A percentile compares a stretch with the other conserved stretches of the same genome.
phyloP scores from a whole-genome alignment of 768 basidiomycete species.

The Pisolithus sp. region DNA sequence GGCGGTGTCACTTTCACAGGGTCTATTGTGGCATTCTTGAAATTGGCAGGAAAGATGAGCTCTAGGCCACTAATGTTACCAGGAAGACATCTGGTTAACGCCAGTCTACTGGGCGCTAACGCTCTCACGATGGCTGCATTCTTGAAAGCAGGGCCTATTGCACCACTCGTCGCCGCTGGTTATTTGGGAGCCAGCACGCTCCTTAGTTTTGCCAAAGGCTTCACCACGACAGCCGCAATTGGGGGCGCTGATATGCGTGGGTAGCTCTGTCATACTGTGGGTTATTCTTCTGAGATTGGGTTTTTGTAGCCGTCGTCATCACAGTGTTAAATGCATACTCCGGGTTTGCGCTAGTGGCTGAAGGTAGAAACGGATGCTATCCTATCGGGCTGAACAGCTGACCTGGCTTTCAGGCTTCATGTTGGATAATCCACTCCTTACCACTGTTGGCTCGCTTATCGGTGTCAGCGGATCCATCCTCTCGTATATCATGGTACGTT shows the following conservation, averaged over 20 bases:
- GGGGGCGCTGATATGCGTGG: constrained; percentile 91
- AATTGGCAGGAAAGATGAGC: constrained; percentile 77
- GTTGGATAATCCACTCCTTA: constrained; percentile 80
- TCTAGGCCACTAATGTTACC: constrained; percentile 69
- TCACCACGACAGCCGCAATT: constrained; percentile 85
- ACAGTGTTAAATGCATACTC: constrained; percentile 89
- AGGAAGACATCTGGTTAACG: constrained; percentile 72
- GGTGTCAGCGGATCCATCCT: constrained; percentile 89
- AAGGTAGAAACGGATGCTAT: constrained; percentile 39
- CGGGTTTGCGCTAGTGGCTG: constrained; percentile 85
- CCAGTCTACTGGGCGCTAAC: constrained; percentile 66
- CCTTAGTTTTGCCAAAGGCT: constrained; percentile 81
- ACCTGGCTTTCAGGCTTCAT: constrained; percentile 54
- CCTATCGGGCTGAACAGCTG: background rate
- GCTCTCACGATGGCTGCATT: constrained; percentile 72
- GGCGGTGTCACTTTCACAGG: constrained; percentile 89
- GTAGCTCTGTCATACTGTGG: constrained; percentile 22
- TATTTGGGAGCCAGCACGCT: constrained; percentile 69
- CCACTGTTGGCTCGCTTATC: constrained; percentile 80
- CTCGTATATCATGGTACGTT: constrained; percentile 82
- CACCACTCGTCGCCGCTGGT: constrained; percentile 69
- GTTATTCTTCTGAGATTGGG: constrained; percentile 4
- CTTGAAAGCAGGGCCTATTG: constrained; percentile 58
- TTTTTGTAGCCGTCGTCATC: constrained; percentile 69
- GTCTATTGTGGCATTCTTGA: constrained; percentile 84